Evolutionary conservation across 1,139 yeast species (phyloP).

Genomic region (Protomyces arabidopsidicola): DNA sequence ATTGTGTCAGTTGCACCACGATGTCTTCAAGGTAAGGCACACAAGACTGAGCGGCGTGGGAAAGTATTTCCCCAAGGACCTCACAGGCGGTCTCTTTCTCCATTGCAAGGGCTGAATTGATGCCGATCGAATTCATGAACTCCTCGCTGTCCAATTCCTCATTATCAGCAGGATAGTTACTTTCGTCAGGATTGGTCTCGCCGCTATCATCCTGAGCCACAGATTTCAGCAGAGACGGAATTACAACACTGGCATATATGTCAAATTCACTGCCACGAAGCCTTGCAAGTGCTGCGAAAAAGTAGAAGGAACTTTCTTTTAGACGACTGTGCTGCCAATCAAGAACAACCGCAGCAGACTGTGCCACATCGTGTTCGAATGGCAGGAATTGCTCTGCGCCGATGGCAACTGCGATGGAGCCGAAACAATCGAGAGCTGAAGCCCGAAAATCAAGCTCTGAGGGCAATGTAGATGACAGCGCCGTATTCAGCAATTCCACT

Average conservation of each 20-base stretch:
- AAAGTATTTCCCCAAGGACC: conserved; percentile 82
- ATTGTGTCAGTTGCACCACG: conserved; percentile 60
- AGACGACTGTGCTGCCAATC: conserved; percentile 75
- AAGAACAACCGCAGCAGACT: conserved; percentile 78
- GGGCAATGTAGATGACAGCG: conserved; percentile 45
- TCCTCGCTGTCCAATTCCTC: conserved; percentile 33
- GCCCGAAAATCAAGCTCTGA: conserved; percentile 50
- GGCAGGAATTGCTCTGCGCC: conserved; percentile 83
- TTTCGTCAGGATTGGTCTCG: conserved; percentile 27
- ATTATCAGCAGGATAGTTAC: conserved; percentile 38
- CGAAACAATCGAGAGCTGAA: conserved; percentile 83
- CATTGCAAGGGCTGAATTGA: conserved; percentile 89
- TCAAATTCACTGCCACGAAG: conserved; percentile 89
- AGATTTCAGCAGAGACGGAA: conserved; percentile 80
- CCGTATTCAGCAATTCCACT: conserved; percentile 74
- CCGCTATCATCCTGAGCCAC: conserved; percentile 59
- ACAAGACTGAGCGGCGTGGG: conserved; percentile 77
- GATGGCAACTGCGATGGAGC: conserved; percentile 94
- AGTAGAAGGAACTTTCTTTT: conserved; percentile 93
- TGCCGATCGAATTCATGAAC: conserved; percentile 62
- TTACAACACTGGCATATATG: conserved; percentile 72
- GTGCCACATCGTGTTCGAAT: conserved; percentile 82
- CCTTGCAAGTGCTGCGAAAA: conserved; percentile 88
- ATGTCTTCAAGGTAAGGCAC: conserved; percentile 72
- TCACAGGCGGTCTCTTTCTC: conserved; percentile 97